Percentiles rank a stretch among this genome's conserved stretches.
Conservation (phyloP, 2,329 filamentous ascomycete species). For the Beauveria bassiana region DNA sequence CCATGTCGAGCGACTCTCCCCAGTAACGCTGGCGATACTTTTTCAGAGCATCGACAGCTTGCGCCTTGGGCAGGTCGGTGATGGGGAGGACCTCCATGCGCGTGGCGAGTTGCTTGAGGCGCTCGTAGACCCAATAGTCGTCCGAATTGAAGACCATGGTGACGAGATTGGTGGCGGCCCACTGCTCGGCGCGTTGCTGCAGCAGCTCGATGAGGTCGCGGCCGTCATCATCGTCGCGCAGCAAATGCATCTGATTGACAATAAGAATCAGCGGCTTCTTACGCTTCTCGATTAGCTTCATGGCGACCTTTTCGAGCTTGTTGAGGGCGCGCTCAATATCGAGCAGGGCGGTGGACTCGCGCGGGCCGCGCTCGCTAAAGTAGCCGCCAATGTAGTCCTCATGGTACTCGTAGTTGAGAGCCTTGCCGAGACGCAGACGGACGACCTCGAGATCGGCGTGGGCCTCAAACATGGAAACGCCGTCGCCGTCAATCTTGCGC, state of each 20-base stretch:
- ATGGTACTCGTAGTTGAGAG: conserved; percentile 91
- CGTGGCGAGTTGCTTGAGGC: conserved; percentile 83
- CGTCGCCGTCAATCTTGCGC: conserved; percentile 82
- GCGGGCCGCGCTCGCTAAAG: conserved; percentile 86
- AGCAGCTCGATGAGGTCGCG: conserved; percentile 87
- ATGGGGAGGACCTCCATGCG: conserved; percentile 92
- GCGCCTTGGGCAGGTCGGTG: conserved; percentile 68
- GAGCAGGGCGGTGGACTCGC: conserved; percentile 83
- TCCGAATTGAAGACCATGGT: conserved; percentile 94
- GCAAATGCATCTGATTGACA: conserved; percentile 86
- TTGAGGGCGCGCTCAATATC: conserved; percentile 97
- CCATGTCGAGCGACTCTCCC: conserved; percentile 46
- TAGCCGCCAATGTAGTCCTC: conserved; percentile 97
- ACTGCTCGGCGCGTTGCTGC: conserved; percentile 91
- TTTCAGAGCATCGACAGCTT: conserved; percentile 68
- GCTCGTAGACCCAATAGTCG: conserved; percentile 98
- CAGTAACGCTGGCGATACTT: conserved; percentile 79
- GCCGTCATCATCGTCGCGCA: conserved; percentile 89
- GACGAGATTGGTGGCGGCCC: conserved; percentile 85
- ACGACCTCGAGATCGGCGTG: conserved; percentile 95
- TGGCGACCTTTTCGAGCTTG: conserved; percentile 92
- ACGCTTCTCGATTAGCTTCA: conserved; percentile 55
- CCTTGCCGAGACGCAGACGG: conserved; percentile 83
- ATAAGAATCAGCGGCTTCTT: conserved; percentile 78
- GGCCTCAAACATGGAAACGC: conserved; percentile 91